phyloP scores from a whole-genome alignment of 768 basidiomycete genomes.

The Mycena filopes region DNA sequence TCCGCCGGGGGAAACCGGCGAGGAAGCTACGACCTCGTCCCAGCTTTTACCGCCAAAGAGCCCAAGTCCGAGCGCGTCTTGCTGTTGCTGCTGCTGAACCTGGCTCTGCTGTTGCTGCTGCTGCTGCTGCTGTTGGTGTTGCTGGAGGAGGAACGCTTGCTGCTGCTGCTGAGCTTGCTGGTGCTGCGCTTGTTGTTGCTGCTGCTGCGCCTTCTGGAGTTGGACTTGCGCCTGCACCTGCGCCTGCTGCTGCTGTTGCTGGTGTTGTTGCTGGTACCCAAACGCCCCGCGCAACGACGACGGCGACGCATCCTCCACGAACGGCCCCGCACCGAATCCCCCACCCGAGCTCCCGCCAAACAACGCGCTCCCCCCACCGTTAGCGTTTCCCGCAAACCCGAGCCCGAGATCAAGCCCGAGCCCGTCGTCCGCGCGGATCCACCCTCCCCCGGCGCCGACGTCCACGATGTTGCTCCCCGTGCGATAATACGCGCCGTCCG shows the following conservation, averaged over 20 bases:
- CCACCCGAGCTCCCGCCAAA: neutral
- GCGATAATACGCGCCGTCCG: slow-evolving; percentile 11
- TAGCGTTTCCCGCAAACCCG: neutral
- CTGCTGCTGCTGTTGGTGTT: slow-evolving; percentile 15
- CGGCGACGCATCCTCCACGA: neutral
- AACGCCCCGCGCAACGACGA: slow-evolving; percentile 14
- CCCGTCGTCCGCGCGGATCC: slow-evolving; percentile 32
- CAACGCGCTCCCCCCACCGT: neutral
- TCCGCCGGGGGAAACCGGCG: neutral
- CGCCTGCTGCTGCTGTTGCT: too few species aligned
- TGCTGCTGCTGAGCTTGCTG: slow-evolving; percentile 4
- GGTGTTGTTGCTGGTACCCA: slow-evolving; percentile 37
- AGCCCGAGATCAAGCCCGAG: slow-evolving; percentile 16
- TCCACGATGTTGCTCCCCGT: neutral
- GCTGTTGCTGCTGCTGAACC: slow-evolving; percentile 9
- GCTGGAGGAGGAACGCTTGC: neutral
- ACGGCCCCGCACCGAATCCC: neutral
- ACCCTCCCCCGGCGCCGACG: slow-evolving; percentile 18
- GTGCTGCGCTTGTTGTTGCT: slow-evolving; percentile 8
- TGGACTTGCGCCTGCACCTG: too few species aligned
- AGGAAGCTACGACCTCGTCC: neutral
- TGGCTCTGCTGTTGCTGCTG: slow-evolving; percentile 9
- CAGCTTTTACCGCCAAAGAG: slow-evolving; percentile 12
- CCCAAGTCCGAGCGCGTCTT: slow-evolving; percentile 17
- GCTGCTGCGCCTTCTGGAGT: too few species aligned